These are phyloP conservation scores for Globisporangium okanoganense DNA, from an alignment of 352 stramenopile genomes.

Conservation along the genomic window DNA sequence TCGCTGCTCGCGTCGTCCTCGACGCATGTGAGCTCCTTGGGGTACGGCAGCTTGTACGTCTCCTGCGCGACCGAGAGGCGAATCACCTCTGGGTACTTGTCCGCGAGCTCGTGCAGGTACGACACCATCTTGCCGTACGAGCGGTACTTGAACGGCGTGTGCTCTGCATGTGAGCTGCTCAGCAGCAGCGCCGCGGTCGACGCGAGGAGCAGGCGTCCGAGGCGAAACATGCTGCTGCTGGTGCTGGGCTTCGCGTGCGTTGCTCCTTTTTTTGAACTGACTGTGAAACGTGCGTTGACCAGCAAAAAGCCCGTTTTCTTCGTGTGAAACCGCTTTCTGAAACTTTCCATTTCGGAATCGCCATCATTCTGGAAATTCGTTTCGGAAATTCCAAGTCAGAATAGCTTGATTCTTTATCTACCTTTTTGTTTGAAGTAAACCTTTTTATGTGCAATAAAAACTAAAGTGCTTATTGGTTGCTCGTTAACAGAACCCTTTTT, in stretches of 20 bases:
- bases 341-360: too few relatives aligned
- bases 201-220: neutral
- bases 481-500: too few relatives aligned
- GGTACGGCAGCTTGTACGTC: slow-evolving; percentile 74
- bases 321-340: too few relatives aligned
- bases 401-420: neutral
- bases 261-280: neutral
- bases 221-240: neutral
- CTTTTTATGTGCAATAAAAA: neutral
- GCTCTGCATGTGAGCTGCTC: neutral
- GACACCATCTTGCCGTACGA: slow-evolving; percentile 67
- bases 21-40: slow-evolving; percentile 55
- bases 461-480: too few relatives aligned
- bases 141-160: slow-evolving; percentile 53
- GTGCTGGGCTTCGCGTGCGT: neutral
- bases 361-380: too few relatives aligned
- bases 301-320: too few relatives aligned
- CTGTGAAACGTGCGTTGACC: neutral
- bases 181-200: neutral
- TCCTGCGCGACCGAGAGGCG: slow-evolving; percentile 81
- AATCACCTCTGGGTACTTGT: slow-evolving; percentile 75
- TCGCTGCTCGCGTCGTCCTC: slow-evolving; percentile 36
- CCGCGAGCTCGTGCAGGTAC: slow-evolving; percentile 63
- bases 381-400: too few relatives aligned
- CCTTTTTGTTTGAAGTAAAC: neutral